These are phyloP conservation scores for Amanita rubescens DNA, from an alignment of 768 basidiomycete species.

Conservation along the genomic window DNA sequence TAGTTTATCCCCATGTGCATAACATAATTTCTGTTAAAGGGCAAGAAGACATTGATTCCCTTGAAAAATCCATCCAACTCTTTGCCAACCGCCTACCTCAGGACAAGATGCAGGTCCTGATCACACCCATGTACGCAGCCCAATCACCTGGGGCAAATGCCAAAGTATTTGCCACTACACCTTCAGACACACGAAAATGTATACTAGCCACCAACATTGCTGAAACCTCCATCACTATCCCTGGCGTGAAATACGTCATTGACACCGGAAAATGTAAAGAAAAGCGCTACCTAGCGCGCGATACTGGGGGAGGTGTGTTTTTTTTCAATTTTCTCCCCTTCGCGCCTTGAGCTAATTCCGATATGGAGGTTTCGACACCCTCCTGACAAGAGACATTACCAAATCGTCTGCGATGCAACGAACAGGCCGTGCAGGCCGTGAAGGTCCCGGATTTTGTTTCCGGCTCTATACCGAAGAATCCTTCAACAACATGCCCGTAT, in stretches of 20 bases:
- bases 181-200: constrained; percentile 73
- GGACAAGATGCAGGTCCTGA: constrained; percentile 46
- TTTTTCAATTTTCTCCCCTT: neutral
- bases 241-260: constrained; percentile 91
- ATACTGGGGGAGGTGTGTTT: constrained; percentile 56
- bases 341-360: neutral
- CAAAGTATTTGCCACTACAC: constrained; percentile 65
- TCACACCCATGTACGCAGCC: constrained; percentile 82
- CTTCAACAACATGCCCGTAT: constrained; percentile 56
- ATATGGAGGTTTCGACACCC: constrained; percentile 79
- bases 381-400: constrained; percentile 76
- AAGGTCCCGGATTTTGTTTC: constrained; percentile 83
- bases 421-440: constrained; percentile 94
- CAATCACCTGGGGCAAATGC: constrained; percentile 72
- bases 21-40: constrained; percentile 34
- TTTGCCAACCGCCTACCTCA: constrained; percentile 65
- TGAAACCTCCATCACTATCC: constrained; percentile 96
- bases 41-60: constrained; percentile 92
- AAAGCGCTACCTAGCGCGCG: constrained; percentile 71
- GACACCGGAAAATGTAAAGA: constrained; percentile 97
- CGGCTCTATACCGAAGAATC: constrained; percentile 84
- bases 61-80: constrained; percentile 66
- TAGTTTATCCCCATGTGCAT: neutral
- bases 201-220: constrained; percentile 97
- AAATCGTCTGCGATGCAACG: constrained; percentile 90